Evolutionary conservation across 2,329 filamentous ascomycete species (phyloP).

Genomic region (Colletotrichum horii): DNA sequence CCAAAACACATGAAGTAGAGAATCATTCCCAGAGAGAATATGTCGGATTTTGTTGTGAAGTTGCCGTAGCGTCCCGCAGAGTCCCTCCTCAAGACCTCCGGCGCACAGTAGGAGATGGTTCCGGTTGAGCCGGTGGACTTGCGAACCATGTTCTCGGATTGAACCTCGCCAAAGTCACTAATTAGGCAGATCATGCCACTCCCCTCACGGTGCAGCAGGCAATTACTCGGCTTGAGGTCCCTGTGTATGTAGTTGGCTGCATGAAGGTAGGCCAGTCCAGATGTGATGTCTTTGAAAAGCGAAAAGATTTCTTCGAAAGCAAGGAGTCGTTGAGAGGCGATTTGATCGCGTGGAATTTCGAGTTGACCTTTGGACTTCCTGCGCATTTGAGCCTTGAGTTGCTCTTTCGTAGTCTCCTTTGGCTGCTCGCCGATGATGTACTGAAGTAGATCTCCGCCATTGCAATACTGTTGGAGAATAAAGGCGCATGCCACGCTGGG

Average conservation of each 20-base stretch:
- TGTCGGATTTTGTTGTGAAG: constrained; percentile 95
- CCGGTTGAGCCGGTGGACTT: constrained; percentile 92
- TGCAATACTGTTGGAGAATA: constrained; percentile 97
- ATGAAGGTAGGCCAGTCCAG: constrained; percentile 88
- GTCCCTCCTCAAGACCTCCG: constrained; percentile 81
- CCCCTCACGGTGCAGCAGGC: constrained; percentile 80
- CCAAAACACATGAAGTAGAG: constrained; percentile 98
- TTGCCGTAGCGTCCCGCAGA: constrained; percentile 79
- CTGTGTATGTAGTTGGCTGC: constrained; percentile 92
- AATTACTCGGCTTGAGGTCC: constrained; percentile 96
- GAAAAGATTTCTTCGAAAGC: constrained; percentile 94
- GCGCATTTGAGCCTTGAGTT: constrained; percentile 86
- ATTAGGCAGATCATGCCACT: constrained; percentile 81
- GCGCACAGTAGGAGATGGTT: constrained; percentile 96
- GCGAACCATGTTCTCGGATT: constrained; percentile 80
- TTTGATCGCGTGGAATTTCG: constrained; percentile 63
- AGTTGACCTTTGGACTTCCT: constrained; percentile 79
- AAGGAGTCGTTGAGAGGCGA: constrained; percentile 45
- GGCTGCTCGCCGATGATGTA: constrained; percentile 78
- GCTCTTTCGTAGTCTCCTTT: constrained; percentile 74
- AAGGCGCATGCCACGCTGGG: constrained; percentile 94
- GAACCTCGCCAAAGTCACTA: constrained; percentile 97
- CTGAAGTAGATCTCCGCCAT: constrained; percentile 86
- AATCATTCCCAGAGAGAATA: constrained; percentile 99
- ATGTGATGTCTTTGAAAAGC: constrained; percentile 94